Evolutionary conservation across 2,329 filamentous ascomycete genomes (phyloP), one percentile per base, ranked within the genome.

Genomic region (Exophiala sp.): DNA sequence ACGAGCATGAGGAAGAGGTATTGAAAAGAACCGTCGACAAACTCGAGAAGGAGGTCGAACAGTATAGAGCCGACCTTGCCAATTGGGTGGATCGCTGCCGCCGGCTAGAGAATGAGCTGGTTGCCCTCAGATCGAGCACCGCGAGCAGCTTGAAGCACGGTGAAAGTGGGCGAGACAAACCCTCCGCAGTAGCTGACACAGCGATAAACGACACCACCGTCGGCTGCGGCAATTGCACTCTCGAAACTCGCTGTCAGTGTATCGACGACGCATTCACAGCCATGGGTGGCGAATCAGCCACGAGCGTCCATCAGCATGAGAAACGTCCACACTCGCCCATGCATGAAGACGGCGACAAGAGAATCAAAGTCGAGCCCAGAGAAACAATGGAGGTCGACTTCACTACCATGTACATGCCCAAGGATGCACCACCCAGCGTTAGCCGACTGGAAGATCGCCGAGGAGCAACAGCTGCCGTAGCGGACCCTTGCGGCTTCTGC

Each of bases 401-500:
- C 62, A 90, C 88, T 45, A 52, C 52, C 16, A 51, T 53, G 33
- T 62, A 59, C 20, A 21, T 52, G 12, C 50, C 61, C 6, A 59
- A 57, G 21, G 16, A 39, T n/a, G 5, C 71, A 79, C 57, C 71
- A 79, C 57, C 78, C 83, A 62, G 87, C 87, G 74, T 80, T 51
- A 73, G 76, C 66, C 73, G 76, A 56, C 32, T 54, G 52, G 44
- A 54, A 34, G 50, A 64, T 43, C 60, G 59, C 36, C 24, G 24
- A 29, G 65, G 61, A 59, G 69, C 67, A 58, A 71, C 65, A 62
- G 71, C 59, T 42, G 66, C 68, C 16, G 74, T 80, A 4, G 79
- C 82, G 58, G 88, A 92, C 63, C 80, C 82, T 16, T 94, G 89
- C 68, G 89, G 89, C 5, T 94, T 94, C 72, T 94, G 89, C 71